Percentiles rank a stretch among this genome's conserved stretches.
Conservation (phyloP, 768 basidiomycete species). For the Russula sp. region DNA sequence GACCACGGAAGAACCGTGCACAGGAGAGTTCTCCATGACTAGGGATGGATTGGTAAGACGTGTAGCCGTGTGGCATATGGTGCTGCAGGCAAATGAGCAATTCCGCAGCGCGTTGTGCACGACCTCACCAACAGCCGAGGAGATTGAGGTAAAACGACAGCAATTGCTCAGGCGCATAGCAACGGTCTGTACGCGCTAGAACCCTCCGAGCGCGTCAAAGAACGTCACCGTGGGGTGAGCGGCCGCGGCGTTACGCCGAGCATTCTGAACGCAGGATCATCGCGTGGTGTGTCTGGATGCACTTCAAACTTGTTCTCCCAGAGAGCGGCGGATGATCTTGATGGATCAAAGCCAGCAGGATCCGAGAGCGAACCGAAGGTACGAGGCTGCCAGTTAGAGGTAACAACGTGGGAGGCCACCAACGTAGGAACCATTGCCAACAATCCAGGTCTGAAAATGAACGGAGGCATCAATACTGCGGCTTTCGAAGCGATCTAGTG, state of each 20-base stretch:
- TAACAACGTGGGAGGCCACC: constrained; percentile 67
- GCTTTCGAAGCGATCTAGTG: constrained; percentile 2
- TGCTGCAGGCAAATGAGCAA: neutral
- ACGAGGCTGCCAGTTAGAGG: constrained; percentile 49
- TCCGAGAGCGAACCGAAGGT: constrained; percentile 55
- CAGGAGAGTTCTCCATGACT: too few species aligned
- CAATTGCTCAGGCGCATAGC: neutral
- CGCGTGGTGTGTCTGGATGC: constrained; percentile 74
- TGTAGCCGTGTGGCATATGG: neutral
- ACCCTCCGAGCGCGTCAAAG: neutral
- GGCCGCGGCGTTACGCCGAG: constrained; percentile 6
- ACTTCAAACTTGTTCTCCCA: constrained; percentile 84
- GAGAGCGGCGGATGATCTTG: constrained; percentile 72
- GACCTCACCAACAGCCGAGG: neutral
- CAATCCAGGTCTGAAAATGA: constrained; percentile 50
- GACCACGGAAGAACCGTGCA: neutral
- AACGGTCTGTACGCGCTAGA: neutral
- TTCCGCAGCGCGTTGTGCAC: neutral
- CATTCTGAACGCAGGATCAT: constrained; percentile 46
- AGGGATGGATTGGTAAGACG: too few species aligned
- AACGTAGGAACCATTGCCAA: constrained; percentile 75
- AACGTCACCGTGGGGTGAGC: constrained; percentile 7
- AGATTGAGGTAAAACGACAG: neutral
- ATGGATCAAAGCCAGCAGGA: constrained; percentile 71
- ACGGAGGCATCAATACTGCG: constrained; percentile 28